Base-by-base conservation (phyloP, 192 early-diverging fungal species). In the Kickxella alabastrina region DNA sequence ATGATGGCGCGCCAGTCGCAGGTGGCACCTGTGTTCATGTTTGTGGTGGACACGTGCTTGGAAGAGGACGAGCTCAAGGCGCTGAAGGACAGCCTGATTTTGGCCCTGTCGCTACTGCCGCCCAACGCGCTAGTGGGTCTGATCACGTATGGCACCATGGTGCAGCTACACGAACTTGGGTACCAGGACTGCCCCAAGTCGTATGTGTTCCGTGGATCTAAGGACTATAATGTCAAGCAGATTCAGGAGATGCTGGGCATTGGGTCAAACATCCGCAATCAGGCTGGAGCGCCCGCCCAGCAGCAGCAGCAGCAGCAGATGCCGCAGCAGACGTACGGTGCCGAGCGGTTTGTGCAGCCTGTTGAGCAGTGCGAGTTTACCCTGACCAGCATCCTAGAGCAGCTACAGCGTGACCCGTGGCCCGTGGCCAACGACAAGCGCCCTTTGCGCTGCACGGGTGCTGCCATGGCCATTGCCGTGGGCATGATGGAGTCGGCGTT, bases 331-430 rank as follows among this genome's bases (percentile, higher is more conserved):
- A 50, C 67, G 29, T 77, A 61, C 40, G 74, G 67, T 5, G 67
- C 74, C 26, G 68, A 79, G 45, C 72, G 94, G 49, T 99, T 96
- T 76, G 79, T 99, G 57, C 79, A 92, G 55, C 87, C 94, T 9
- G 85, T 97, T 5, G 82, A 89, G 42, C 89, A 99, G 55, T 97
- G 94, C 72, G 94, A 99, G 66, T 99, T 95, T 68, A 91, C 86
- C 17, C 72, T 99, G 53, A 96, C 93, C 2, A 85, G 88, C 28
- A 92, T 96, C 49, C 62, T 99, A 23, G 94, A 99, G 73, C 89
- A 97, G 63, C 81, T 99, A 42, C 96, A 97, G 79, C 87, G 89
- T 47, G 96, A 99, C 68, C 96, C 94, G 8, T 99, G 94, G 94
- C 92, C 93, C 1, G 90, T 94, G 6, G 84, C 85, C 14, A 82